Conservation (phyloP, 2,329 filamentous ascomycete genomes). For the Talaromyces sp. region DNA sequence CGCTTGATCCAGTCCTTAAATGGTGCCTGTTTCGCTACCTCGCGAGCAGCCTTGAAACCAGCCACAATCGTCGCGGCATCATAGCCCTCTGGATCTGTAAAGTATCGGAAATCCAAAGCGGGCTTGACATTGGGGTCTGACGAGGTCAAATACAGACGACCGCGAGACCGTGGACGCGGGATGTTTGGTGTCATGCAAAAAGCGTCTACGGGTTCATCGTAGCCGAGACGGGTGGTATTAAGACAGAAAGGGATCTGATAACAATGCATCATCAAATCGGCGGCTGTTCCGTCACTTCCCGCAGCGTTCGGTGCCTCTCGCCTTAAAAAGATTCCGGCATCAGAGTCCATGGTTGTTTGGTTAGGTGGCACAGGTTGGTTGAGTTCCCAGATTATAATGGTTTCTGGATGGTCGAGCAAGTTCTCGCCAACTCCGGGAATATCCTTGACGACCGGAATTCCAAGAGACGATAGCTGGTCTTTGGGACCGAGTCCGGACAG, state of each 20-base stretch:
- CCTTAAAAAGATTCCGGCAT: slow-evolving; percentile 83
- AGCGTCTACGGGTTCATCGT: slow-evolving; percentile 66
- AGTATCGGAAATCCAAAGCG: slow-evolving; percentile 83
- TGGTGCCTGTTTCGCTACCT: slow-evolving; percentile 69
- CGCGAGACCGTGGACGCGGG: slow-evolving; percentile 73
- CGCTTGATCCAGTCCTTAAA: slow-evolving; percentile 81
- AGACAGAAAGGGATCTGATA: slow-evolving; percentile 91
- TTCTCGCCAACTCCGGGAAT: slow-evolving; percentile 63
- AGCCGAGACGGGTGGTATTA: slow-evolving; percentile 79
- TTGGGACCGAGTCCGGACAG: slow-evolving; percentile 54
- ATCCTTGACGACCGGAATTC: slow-evolving; percentile 58
- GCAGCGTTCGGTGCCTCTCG: slow-evolving; percentile 69
- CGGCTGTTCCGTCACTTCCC: slow-evolving; percentile 67
- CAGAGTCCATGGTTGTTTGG: slow-evolving; percentile 88
- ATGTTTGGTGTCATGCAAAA: slow-evolving; percentile 96
- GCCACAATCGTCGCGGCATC: slow-evolving; percentile 77
- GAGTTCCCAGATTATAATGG: slow-evolving; percentile 72
- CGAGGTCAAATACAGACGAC: slow-evolving; percentile 73
- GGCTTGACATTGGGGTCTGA: slow-evolving; percentile 73
- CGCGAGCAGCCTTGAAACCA: slow-evolving; percentile 72
- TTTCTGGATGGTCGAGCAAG: slow-evolving; percentile 63
- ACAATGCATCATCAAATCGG: slow-evolving; percentile 94
- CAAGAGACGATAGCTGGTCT: slow-evolving; percentile 50
- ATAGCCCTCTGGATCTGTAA: slow-evolving; percentile 81
- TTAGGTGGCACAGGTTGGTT: slow-evolving; percentile 72